Evolutionary conservation across 768 basidiomycete genomes (phyloP), one percentile per base, ranked within the genome.

Genomic region (Trametes punicea): DNA sequence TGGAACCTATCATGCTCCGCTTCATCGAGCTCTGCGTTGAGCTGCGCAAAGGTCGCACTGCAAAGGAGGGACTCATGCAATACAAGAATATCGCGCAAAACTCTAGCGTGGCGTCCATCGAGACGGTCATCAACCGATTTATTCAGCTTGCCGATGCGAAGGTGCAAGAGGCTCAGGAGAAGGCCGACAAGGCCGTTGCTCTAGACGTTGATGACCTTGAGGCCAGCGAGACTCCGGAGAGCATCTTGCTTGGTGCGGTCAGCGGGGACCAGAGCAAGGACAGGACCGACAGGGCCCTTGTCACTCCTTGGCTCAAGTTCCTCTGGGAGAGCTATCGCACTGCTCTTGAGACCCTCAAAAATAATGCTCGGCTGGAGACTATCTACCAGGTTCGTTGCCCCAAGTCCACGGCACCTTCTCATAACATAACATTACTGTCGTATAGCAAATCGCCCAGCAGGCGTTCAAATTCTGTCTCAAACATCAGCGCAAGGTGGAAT

Each of bases 321-420:
- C 80, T 94, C n/a, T 98, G 95, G 94, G 96, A 98, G 77, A 92
- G 91, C 64, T 98, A 98, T 69, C 85, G 96, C 54, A 97, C 93
- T 18, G 93, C 90, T 1, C 76, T 99, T 38, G 96, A 98, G 75
- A 94, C 94, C 2, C 79, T 98, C 62, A 96, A 98, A 70, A 96
- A 97, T 69, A 98, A 97, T 67, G 90, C 93, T 16, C 77, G 96
- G 16, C 74, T 98, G 34, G 96, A 99, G 73, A 74, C 77, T 16
- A 92, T 98, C 59, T 99, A 99, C 74, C 96, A 98, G 81, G 93
- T 90, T 44, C 52, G 84, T 47, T 9, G 27, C 23, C 20, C 34
- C 6, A 5, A 25, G 26, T 4, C 4, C 4, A 2, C 15, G 6
- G 25, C 29, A 15, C 42, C 4, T 30, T 20, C 18, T 25, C 48